A percentile compares a stretch with the other conserved stretches of the same genome.
phyloP scores from a whole-genome alignment of 345 rosid genomes.

The Lepidium sativum region DNA sequence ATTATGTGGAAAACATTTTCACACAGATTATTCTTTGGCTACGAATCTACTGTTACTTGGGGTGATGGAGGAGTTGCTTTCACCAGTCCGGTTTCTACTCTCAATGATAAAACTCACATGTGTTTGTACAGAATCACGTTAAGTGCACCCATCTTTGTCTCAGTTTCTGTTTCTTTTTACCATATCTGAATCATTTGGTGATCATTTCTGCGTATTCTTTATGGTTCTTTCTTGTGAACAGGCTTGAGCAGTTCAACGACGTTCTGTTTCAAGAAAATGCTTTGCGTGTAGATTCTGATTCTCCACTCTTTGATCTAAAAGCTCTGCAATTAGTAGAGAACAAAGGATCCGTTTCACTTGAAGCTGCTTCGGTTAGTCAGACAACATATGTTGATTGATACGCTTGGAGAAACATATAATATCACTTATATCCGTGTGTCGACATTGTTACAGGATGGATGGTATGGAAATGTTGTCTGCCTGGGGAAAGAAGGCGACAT shows the following conservation, averaged over 20 bases:
- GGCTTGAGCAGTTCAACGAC: constrained; percentile 94
- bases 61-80: constrained; percentile 93
- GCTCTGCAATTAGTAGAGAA: constrained; percentile 32
- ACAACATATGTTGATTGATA: not conserved
- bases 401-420: not conserved
- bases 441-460: constrained; percentile 43
- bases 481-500: constrained; percentile 52
- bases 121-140: constrained; percentile 80
- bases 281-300: constrained; percentile 25
- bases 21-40: constrained; percentile 78
- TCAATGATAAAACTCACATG: constrained; percentile 40
- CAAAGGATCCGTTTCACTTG: constrained; percentile 41
- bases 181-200: not conserved
- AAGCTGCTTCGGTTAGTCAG: constrained; percentile 28
- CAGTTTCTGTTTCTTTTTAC: not conserved
- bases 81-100: constrained; percentile 44
- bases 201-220: not conserved
- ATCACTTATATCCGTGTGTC: not conserved
- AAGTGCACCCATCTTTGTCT: constrained; percentile 15
- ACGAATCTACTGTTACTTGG: constrained; percentile 50
- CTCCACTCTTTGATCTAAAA: constrained; percentile 46
- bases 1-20: constrained; percentile 62
- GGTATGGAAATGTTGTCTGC: constrained; percentile 69
- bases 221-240: constrained; percentile 23
- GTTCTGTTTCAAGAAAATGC: constrained; percentile 66